phyloP scores from a whole-genome alignment of 345 rosid genomes.

The Crucihimalaya himalaica region DNA sequence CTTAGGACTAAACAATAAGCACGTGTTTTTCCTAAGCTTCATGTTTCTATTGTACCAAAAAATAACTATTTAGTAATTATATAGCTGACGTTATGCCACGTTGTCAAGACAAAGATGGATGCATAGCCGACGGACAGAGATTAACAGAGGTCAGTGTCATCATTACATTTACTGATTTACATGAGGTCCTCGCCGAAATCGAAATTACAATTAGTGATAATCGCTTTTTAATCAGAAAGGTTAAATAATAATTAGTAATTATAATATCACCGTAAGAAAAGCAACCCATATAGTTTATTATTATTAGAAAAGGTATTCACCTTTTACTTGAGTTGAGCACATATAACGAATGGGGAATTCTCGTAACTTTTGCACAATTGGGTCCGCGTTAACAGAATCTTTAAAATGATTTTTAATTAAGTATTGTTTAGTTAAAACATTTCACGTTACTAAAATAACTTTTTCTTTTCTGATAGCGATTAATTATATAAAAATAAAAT shows the following conservation, averaged over 20 bases:
- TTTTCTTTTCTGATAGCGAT: neutral
- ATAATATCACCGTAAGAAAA: neutral
- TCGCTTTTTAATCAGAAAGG: neutral
- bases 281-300: neutral
- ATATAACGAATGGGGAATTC: constrained; percentile 8
- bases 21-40: constrained; percentile 12
- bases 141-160: constrained; percentile 24
- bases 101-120: constrained; percentile 10
- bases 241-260: constrained; percentile 19
- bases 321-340: constrained; percentile 26
- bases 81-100: constrained; percentile 5
- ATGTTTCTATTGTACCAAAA: constrained; percentile 9
- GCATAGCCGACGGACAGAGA: constrained; percentile 30
- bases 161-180: constrained; percentile 27
- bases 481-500: neutral
- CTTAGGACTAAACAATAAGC: constrained; percentile 2
- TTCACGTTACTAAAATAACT: neutral
- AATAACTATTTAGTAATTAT: neutral
- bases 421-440: neutral
- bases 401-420: neutral
- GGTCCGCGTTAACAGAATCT: constrained; percentile 29
- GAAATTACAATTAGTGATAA: neutral
- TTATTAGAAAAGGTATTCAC: constrained; percentile 24
- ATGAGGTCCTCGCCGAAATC: neutral
- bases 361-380: constrained; percentile 14